These are phyloP conservation scores for Syncephalastrum contaminatum DNA, from an alignment of 371 early-diverging fungal genomes.

Conservation along the genomic window DNA sequence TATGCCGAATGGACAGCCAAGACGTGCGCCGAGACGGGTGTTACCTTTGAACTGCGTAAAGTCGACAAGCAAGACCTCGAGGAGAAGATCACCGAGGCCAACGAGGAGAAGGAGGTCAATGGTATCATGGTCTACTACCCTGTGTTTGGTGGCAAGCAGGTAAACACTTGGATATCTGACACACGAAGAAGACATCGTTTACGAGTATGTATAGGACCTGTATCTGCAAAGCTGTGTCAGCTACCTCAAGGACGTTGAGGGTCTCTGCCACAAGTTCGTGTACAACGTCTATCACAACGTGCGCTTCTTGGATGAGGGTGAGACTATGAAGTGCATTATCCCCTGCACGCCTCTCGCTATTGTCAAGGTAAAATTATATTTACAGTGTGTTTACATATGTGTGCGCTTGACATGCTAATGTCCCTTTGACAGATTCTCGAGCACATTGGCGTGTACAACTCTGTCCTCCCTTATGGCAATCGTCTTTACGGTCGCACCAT, in stretches of 20 bases:
- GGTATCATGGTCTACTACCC: conserved; percentile 97
- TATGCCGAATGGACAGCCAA: conserved; percentile 92
- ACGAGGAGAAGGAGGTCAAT: conserved; percentile 78
- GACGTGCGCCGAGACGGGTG: conserved; percentile 88
- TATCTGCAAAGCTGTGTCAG: conserved; percentile 91
- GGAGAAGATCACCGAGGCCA: conserved; percentile 82
- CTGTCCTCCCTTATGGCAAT: conserved; percentile 87
- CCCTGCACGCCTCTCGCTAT: conserved; percentile 96
- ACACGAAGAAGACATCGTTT: neutral
- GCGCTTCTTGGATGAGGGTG: conserved; percentile 79
- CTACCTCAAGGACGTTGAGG: conserved; percentile 93
- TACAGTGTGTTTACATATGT: conserved; percentile 3
- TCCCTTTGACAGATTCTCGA: conserved; percentile 68
- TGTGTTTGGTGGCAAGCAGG: conserved; percentile 89
- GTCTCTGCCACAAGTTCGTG: conserved; percentile 89
- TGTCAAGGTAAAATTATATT: conserved; percentile 72
- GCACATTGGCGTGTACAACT: conserved; percentile 91
- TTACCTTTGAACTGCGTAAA: conserved; percentile 87
- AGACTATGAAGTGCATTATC: conserved; percentile 90
- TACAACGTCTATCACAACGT: conserved; percentile 96
- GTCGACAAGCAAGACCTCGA: conserved; percentile 83
- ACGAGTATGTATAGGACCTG: conserved; percentile 66
- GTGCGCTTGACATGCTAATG: neutral
- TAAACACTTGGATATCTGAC: conserved; percentile 16
- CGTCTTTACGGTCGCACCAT: conserved; percentile 93